These are phyloP conservation scores for Lipomyces starkeyi DNA, from an alignment of 805 yeast species.

Conservation along the genomic window DNA sequence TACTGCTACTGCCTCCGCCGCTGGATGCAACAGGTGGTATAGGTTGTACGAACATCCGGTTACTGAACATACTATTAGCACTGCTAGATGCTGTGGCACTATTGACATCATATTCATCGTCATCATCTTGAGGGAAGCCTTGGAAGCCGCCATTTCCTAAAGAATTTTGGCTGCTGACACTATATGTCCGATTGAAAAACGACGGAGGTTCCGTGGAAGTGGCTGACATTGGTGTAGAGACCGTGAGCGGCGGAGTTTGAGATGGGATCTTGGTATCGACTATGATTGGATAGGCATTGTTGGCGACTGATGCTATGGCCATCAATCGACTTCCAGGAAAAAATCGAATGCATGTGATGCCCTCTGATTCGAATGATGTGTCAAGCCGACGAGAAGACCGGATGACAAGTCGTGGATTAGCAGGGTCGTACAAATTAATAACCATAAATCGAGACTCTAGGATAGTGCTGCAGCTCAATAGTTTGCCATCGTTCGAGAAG, in stretches of 20 bases:
- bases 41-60: conserved; percentile 1
- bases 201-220: conserved; percentile 4
- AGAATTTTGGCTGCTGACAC: conserved; percentile 19
- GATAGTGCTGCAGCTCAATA: conserved; percentile 75
- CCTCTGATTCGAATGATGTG: conserved; percentile 79
- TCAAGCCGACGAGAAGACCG: conserved; percentile 68
- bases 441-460: conserved; percentile 81
- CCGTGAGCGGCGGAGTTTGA: conserved; percentile 2
- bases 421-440: conserved; percentile 67
- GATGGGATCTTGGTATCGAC: conserved; percentile 62
- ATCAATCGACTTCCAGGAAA: conserved; percentile 67
- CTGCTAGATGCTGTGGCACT: background rate
- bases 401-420: conserved; percentile 70
- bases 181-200: conserved; percentile 22
- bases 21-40: conserved; percentile 3
- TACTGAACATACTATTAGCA: conserved; percentile 2
- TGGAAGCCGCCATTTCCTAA: conserved; percentile 10
- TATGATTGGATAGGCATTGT: conserved; percentile 68
- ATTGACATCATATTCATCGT: conserved; percentile 11
- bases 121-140: conserved; percentile 21
- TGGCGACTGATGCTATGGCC: conserved; percentile 62
- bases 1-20: conserved; percentile 19
- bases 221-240: background rate
- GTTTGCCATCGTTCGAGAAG: conserved; percentile 73
- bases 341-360: conserved; percentile 80